Conservation (phyloP, 2,329 filamentous ascomycete genomes). For the Pestalotiopsis sp. region DNA sequence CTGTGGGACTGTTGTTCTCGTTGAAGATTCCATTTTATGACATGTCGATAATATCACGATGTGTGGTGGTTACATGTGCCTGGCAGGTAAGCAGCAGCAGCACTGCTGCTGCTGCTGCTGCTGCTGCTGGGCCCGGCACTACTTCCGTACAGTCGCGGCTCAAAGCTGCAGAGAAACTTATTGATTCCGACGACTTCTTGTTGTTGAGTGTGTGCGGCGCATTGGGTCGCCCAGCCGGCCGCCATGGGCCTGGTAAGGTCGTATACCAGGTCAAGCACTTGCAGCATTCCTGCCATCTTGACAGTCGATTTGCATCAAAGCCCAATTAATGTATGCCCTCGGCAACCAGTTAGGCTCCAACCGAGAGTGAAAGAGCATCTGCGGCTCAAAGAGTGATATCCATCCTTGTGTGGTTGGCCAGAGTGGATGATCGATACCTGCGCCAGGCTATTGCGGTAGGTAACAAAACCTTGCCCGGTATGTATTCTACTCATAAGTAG, state of each 20-base stretch:
- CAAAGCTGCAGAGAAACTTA: background rate
- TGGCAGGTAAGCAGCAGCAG: conserved; percentile 24
- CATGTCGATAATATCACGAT: conserved; percentile 21
- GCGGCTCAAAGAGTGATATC: conserved; percentile 6
- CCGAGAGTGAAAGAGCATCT: background rate
- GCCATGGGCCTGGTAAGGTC: background rate
- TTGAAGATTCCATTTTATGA: background rate
- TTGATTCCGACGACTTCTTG: background rate
- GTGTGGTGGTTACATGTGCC: conserved; percentile 26
- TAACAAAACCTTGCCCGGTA: background rate
- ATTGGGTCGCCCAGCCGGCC: background rate
- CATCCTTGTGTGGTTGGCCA: background rate
- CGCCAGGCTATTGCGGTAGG: background rate
- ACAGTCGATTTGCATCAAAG: conserved; percentile 6
- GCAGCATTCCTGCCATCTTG: conserved; percentile 9
- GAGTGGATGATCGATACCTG: background rate
- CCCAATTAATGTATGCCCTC: conserved; percentile 9
- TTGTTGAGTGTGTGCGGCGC: background rate
- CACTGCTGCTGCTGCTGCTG: background rate
- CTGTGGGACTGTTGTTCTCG: background rate
- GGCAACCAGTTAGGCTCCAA: conserved; percentile 11
- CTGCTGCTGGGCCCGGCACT: background rate
- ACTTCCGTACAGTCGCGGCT: background rate
- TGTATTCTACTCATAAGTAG: background rate
- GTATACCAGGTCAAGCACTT: conserved; percentile 1